Evolutionary conservation across 805 yeast genomes (phyloP), one percentile per base, ranked within the genome.

Genomic region (Wickerhamiella hasegawae): DNA sequence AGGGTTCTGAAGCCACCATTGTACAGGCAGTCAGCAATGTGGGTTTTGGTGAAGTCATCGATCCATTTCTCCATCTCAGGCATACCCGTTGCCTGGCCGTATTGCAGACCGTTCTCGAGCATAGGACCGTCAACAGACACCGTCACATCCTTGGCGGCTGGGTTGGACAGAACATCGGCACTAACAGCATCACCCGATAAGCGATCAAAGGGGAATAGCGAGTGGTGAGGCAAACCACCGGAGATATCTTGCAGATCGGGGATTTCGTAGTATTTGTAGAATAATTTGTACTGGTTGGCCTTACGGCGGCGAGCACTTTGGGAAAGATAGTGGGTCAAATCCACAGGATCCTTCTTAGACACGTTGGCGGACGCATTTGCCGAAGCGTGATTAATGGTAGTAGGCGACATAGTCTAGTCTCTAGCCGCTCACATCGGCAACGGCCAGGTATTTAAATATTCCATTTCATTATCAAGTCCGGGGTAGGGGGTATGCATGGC

Each of bases 81-180:
- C 41, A 76, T 78, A 35, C 98, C 98, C 42, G 71, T 73, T 34
- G 94, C 76, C 60, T 55, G 62, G 32, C 97, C 96, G 58, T 87
- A 87, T 61, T 87, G 98, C 57, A 90, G 66, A 15, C 94, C 74
- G 49, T 79, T 69, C 17, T 80, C 68, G 47, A 90, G 66, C 9
- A 37, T 41, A 4, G 18, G 20, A 5, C 27, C 39, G 17, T 27
- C 28, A 5, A 48, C 39, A 12, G 24, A 18, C 1, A 47, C 23
- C 5, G 24, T 22, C n/a, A 35, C 30, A 18, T 36, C 38, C n/a
- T 27, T 28, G 4, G 30, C 23, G 4, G 33, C 5, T 3, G 28
- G 24, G 26, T 35, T 8, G 11, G 18, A 5, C 12, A 38, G 32
- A 1, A 24, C 22, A 17, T 40, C 35, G 4, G 39, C 28, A 25